Percentiles rank a stretch among this genome's conserved stretches.
These are phyloP conservation scores for Urtica urens DNA, from an alignment of 306 rosid species.

Conservation along the genomic window DNA sequence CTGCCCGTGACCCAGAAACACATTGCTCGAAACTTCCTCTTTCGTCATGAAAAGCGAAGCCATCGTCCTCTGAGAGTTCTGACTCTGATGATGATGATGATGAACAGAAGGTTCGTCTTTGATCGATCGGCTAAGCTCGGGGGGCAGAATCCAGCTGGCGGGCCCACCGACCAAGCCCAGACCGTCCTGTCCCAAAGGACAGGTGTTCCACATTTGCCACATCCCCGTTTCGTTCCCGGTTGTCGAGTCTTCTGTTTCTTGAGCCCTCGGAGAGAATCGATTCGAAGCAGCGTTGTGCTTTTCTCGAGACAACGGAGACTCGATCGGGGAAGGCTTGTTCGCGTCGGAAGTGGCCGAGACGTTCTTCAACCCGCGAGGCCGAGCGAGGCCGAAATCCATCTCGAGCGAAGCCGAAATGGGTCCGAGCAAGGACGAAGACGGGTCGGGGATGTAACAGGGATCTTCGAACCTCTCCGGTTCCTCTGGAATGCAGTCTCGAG, in stretches of 20 bases:
- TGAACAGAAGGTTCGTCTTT: slow-evolving; percentile 62
- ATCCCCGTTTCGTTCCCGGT: slow-evolving; percentile 59
- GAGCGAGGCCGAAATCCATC: slow-evolving; percentile 35
- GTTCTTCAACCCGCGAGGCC: slow-evolving; percentile 45
- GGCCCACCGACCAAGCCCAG: slow-evolving; percentile 77
- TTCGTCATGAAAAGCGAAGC: slow-evolving; percentile 69
- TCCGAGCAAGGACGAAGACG: slow-evolving; percentile 73
- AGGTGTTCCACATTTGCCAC: slow-evolving; percentile 94
- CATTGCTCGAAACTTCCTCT: slow-evolving; percentile 55
- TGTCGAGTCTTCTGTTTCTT: slow-evolving; percentile 39
- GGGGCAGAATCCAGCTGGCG: slow-evolving; percentile 65
- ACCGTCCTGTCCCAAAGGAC: slow-evolving; percentile 91
- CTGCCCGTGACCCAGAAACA: slow-evolving; percentile 63
- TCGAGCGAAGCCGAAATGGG: slow-evolving; percentile 96
- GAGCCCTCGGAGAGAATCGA: slow-evolving; percentile 36
- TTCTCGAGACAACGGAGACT: slow-evolving; percentile 86
- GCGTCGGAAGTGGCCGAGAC: slow-evolving; percentile 50
- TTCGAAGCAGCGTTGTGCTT: slow-evolving; percentile 45
- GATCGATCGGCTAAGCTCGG: slow-evolving; percentile 47
- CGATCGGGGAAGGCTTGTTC: slow-evolving; percentile 83
- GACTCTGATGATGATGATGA: too few species aligned
- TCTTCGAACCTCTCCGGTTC: slow-evolving; percentile 94
- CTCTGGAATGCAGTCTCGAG: slow-evolving; percentile 48
- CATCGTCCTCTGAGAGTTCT: slow-evolving; percentile 59
- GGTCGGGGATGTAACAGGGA: slow-evolving; percentile 87